Base-by-base conservation (phyloP, 176 grass and related monocot genomes). In the Rhynchospora pubera region DNA sequence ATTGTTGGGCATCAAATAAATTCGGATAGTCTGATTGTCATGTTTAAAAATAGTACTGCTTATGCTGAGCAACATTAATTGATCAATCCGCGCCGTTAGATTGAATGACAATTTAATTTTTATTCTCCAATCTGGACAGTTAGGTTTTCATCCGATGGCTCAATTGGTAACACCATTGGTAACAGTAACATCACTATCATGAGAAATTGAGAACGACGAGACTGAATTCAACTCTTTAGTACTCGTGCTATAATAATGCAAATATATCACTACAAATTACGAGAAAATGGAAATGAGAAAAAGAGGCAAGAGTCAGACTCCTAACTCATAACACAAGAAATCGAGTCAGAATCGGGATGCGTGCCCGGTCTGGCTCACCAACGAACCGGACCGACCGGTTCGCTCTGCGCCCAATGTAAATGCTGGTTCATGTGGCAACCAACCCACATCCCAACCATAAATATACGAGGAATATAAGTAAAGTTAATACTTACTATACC, bases 401-500 rank as follows among this genome's bases (percentile, higher is more conserved):
- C 51, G 60, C 59, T 57, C 82, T 21, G 24, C 52, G 6, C 42
- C 78, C 89, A 67, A 94, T 83, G 89, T 66, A 52, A 65, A 57
- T 94, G 91, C 91, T 87, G 87, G 84, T 15, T 59, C 72, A 65
- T 52, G 70, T 64, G 48, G 78, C 85, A 87, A 87, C 86, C 80
- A 70, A 79, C 66, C 28, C 92, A 69, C 57, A 65, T 61, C 85
- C 76, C 83, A 21, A 83, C 77, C 81, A 87, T 79, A 84, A 75
- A 77, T 79, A 86, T 79, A 76, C 47, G 39, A 84, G 68, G 83
- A 76, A 77, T 60, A 64, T 63, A 76, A 76, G 64, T 64, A 64
- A 81, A 62, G n/a, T 62, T 61, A 65, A 82, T 67, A 50, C 62
- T 65, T 13, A 62, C 55, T 80, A 80, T 80, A 80, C 56, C 30